Evolutionary conservation across 2,329 filamentous ascomycete genomes (phyloP).

Genomic region (Exophiala sp.): DNA sequence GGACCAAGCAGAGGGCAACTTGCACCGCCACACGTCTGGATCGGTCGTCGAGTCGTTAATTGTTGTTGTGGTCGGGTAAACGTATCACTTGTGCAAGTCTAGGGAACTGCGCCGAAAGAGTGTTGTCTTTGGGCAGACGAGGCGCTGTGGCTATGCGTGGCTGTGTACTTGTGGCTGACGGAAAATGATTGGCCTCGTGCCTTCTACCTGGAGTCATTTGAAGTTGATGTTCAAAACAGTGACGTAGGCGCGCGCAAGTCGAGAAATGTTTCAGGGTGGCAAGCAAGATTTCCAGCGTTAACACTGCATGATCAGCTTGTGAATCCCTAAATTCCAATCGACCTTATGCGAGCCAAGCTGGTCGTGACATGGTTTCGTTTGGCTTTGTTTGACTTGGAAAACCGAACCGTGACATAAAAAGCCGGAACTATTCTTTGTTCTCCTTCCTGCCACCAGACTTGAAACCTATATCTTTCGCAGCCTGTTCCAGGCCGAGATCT

Average conservation of each 20-base stretch:
- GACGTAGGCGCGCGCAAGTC: constrained; percentile 13
- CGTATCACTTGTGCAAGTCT: not conserved
- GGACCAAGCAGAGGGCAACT: not conserved
- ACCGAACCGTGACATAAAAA: constrained; percentile 18
- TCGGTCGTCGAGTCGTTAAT: not conserved
- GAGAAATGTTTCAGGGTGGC: constrained; percentile 4
- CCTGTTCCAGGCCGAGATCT: not conserved
- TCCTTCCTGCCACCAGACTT: not conserved
- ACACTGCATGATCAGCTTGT: not conserved
- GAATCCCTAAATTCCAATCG: constrained; percentile 7
- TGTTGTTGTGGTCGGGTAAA: constrained; percentile 7
- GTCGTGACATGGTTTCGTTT: constrained; percentile 3
- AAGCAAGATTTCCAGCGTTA: constrained; percentile 18
- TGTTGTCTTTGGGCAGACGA: not conserved
- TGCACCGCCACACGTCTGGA: constrained; percentile 15
- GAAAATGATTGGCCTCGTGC: too few relatives aligned
- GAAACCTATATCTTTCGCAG: constrained; percentile 1
- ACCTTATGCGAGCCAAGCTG: constrained; percentile 7
- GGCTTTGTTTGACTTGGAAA: constrained; percentile 16
- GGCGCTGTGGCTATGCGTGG: not conserved
- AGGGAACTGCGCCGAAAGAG: too few relatives aligned
- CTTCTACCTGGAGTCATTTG: too few relatives aligned
- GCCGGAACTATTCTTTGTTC: constrained; percentile 3
- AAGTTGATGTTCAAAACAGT: not conserved
- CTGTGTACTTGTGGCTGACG: constrained; percentile 1